Evolutionary conservation across 805 yeast genomes (phyloP).

Genomic region (Teunomyces kruisii): DNA sequence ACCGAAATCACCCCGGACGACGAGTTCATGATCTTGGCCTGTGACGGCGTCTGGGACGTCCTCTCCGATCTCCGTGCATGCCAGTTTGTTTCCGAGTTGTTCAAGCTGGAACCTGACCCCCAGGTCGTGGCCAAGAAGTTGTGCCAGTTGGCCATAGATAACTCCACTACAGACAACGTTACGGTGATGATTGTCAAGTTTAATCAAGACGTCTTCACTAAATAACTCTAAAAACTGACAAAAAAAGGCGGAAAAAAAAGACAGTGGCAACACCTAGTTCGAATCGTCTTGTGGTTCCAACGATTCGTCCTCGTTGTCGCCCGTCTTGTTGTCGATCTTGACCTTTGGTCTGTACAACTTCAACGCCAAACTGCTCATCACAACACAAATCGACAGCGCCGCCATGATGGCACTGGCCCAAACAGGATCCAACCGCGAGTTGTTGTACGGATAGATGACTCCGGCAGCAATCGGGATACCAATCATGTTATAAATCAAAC

Average conservation of each 20-base stretch:
- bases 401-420: conserved; percentile 75
- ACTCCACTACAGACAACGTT: conserved; percentile 84
- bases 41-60: conserved; percentile 98
- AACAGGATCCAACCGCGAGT: conserved; percentile 57
- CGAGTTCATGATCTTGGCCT: conserved; percentile 83
- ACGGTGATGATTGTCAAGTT: conserved; percentile 86
- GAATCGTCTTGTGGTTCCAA: background rate
- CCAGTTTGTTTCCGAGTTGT: conserved; percentile 55
- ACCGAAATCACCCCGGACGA: conserved; percentile 69
- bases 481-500: conserved; percentile 53
- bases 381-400: conserved; percentile 55
- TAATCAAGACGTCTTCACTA: conserved; percentile 42
- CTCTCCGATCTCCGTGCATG: conserved; percentile 83
- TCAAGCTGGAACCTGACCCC: conserved; percentile 44
- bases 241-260: too few species aligned
- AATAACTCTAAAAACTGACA: background rate
- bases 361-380: conserved; percentile 54
- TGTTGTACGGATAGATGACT: conserved; percentile 54
- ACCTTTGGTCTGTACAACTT: conserved; percentile 45
- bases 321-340: conserved; percentile 11
- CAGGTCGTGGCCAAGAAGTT: conserved; percentile 64
- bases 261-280: background rate
- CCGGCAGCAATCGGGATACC: conserved; percentile 71
- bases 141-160: conserved; percentile 71
- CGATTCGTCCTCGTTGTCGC: conserved; percentile 3